Conservation (phyloP, 2,329 filamentous ascomycete genomes). For the Ophiobolus disseminans region DNA sequence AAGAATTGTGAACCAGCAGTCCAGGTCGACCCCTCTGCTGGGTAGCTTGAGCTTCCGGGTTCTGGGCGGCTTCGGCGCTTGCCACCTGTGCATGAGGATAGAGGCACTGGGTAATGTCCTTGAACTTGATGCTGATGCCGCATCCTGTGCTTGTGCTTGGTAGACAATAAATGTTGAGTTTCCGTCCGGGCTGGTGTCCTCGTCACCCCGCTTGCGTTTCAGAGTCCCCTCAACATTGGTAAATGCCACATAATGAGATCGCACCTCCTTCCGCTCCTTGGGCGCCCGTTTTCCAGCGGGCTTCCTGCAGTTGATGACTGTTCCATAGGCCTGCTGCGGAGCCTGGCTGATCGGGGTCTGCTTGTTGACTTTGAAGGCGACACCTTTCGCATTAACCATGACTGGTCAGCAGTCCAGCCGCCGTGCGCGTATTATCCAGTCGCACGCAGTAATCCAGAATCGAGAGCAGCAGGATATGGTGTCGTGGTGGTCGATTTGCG, state of each 20-base stretch:
- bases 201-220: slow-evolving; percentile 35
- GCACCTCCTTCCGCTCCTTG: slow-evolving; percentile 34
- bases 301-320: slow-evolving; percentile 46
- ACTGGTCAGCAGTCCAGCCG: slow-evolving; percentile 46
- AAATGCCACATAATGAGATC: slow-evolving; percentile 39
- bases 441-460: slow-evolving; percentile 23
- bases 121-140: no score
- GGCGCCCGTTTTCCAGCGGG: slow-evolving; percentile 34
- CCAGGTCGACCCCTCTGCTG: slow-evolving; percentile 38
- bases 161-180: no score
- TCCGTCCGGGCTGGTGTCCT: slow-evolving; percentile 11
- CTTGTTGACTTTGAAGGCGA: slow-evolving; percentile 49
- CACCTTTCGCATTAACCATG: slow-evolving; percentile 49
- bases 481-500: slow-evolving; percentile 7
- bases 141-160: no score
- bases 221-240: slow-evolving; percentile 34
- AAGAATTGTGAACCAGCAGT: slow-evolving; percentile 47
- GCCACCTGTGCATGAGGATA: slow-evolving; percentile 27
- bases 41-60: slow-evolving; percentile 37
- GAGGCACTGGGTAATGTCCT: no score
- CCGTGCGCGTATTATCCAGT: slow-evolving; percentile 27
- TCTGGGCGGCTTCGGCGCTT: slow-evolving; percentile 35
- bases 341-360: slow-evolving; percentile 38
- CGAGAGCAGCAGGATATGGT: slow-evolving; percentile 8
- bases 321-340: slow-evolving; percentile 39